A percentile compares a stretch with the other conserved stretches of the same genome.
phyloP scores from a whole-genome alignment of 768 basidiomycete genomes.

The Rubroboletus satanas region DNA sequence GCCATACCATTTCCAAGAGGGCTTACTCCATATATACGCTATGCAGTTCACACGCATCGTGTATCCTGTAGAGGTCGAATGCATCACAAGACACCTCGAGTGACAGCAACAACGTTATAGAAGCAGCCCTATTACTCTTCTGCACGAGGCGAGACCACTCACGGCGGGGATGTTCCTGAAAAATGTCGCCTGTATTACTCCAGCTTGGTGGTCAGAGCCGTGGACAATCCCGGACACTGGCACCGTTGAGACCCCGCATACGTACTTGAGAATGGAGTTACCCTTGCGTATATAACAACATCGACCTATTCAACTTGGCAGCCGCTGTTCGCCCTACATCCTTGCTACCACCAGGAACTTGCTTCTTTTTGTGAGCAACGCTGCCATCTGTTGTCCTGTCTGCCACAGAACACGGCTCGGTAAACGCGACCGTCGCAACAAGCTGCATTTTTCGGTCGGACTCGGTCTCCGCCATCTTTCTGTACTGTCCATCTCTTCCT shows the following conservation, averaged over 20 bases:
- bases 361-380: constrained; percentile 4
- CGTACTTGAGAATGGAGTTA: constrained; percentile 11
- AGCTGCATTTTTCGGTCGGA: constrained; percentile 17
- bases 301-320: constrained; percentile 1
- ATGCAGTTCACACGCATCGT: constrained; percentile 14
- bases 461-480: constrained; percentile 11
- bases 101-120: constrained; percentile 25
- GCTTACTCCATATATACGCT: constrained; percentile 1
- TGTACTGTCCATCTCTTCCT: constrained; percentile 16
- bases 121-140: constrained; percentile 25
- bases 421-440: constrained; percentile 29
- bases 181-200: constrained; percentile 16
- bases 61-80: constrained; percentile 10
- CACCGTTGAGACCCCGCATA: constrained; percentile 30
- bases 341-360: background rate
- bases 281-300: constrained; percentile 20
- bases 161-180: constrained; percentile 18
- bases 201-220: constrained; percentile 8
- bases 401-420: constrained; percentile 28
- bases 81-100: constrained; percentile 24
- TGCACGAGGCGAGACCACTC: constrained; percentile 13
- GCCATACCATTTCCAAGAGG: background rate
- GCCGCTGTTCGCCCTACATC: background rate
- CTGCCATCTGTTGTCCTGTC: constrained; percentile 16
- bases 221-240: constrained; percentile 18